These are phyloP conservation scores for Penicillium sp. DNA, from an alignment of 2,329 filamentous ascomycete genomes.

Conservation along the genomic window DNA sequence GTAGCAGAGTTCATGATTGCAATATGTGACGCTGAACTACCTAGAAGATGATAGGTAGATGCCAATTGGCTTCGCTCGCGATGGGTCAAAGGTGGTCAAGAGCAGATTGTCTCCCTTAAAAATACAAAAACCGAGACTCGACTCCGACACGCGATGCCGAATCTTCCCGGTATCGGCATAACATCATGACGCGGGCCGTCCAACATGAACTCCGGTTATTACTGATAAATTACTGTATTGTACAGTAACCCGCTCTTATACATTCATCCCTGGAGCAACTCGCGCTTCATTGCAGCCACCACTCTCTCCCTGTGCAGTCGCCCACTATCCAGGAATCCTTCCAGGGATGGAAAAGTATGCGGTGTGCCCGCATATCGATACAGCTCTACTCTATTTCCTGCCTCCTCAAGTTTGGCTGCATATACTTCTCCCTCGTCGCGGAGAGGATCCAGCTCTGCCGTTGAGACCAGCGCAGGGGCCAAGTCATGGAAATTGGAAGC, in stretches of 20 bases:
- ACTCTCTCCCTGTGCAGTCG: constrained; percentile 29
- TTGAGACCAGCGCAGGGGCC: constrained; percentile 40
- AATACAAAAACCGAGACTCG: constrained; percentile 13
- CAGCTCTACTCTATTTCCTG: constrained; percentile 34
- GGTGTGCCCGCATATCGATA: constrained; percentile 34
- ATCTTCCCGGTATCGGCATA: constrained; percentile 28
- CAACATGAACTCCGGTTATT: constrained; percentile 2
- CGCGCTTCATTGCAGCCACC: constrained; percentile 27
- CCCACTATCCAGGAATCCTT: constrained; percentile 32
- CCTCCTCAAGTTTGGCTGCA: constrained; percentile 36
- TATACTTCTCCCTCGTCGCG: constrained; percentile 43
- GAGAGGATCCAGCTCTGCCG: constrained; percentile 43
- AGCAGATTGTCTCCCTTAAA: constrained; percentile 8
- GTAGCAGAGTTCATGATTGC: constrained; percentile 35
- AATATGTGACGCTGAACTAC: constrained; percentile 18
- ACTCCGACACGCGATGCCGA: constrained; percentile 20
- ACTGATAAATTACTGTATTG: constrained; percentile 7
- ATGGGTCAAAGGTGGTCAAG: constrained; percentile 2
- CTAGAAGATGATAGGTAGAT: constrained; percentile 1
- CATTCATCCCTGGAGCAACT: constrained; percentile 13
- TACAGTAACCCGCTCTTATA: constrained; percentile 12
- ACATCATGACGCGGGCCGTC: constrained; percentile 7
- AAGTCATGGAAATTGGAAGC: constrained; percentile 35
- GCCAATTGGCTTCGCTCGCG: constrained; percentile 15
- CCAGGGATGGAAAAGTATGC: constrained; percentile 32